These are phyloP conservation scores for Jackrogersella minutella DNA, from an alignment of 495 filamentous ascomycete genomes.

Conservation along the genomic window DNA sequence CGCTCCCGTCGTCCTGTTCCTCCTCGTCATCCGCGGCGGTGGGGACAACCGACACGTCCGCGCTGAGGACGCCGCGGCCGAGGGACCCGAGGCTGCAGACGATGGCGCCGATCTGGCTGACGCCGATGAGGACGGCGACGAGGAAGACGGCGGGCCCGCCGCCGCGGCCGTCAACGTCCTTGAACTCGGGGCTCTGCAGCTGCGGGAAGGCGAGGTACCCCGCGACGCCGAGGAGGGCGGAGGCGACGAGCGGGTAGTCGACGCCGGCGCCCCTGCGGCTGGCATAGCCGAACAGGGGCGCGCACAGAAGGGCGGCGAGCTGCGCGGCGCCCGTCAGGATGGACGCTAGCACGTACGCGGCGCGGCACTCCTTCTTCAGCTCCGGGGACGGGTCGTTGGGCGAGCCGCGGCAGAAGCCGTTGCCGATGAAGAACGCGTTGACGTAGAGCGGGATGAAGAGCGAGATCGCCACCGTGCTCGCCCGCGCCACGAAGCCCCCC, in stretches of 20 bases:
- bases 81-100: conserved; percentile 90
- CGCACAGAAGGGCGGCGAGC: conserved; percentile 81
- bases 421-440: conserved; percentile 85
- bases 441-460: conserved; percentile 92
- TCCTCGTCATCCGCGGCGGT: conserved; percentile 35
- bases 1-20: conserved; percentile 31
- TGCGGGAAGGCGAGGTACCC: conserved; percentile 79
- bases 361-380: conserved; percentile 79
- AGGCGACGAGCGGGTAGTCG: conserved; percentile 76
- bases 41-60: conserved; percentile 49
- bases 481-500: conserved; percentile 92
- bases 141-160: conserved; percentile 73
- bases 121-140: conserved; percentile 79
- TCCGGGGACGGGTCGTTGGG: conserved; percentile 66
- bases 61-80: conserved; percentile 76
- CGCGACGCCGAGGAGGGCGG: conserved; percentile 73
- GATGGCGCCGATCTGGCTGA: conserved; percentile 94
- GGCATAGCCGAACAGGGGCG: conserved; percentile 84
- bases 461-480: conserved; percentile 94
- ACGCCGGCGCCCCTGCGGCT: conserved; percentile 66
- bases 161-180: conserved; percentile 61
- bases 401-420: conserved; percentile 75
- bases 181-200: conserved; percentile 73
- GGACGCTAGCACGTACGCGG: conserved; percentile 85
- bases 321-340: conserved; percentile 89